These are phyloP conservation scores for Stephania japonica DNA, from an alignment of 164 flowering plant genomes.

Conservation along the genomic window DNA sequence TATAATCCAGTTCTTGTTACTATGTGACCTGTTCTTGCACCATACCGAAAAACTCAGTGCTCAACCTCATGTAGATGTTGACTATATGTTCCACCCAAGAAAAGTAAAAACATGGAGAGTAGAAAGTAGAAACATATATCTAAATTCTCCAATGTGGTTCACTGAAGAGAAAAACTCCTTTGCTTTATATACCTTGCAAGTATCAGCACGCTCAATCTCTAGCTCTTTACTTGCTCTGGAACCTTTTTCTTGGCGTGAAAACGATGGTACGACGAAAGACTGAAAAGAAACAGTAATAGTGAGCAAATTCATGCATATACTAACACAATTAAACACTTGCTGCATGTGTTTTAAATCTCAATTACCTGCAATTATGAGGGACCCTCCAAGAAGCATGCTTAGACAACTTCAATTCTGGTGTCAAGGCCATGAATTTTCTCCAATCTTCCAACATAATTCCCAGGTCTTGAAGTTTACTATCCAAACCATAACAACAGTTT, in stretches of 20 bases:
- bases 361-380: slow-evolving; percentile 69
- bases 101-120: no score
- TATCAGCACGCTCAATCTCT: neutral
- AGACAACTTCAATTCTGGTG: slow-evolving; percentile 30
- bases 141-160: neutral
- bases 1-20: no score
- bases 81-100: no score
- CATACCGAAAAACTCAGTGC: no score
- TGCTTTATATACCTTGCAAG: neutral
- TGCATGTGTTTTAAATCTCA: neutral
- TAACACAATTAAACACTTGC: no score
- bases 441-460: slow-evolving; percentile 68
- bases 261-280: neutral
- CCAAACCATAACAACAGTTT: slow-evolving; percentile 70
- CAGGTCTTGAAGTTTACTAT: slow-evolving; percentile 63
- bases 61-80: no score
- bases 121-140: no score
- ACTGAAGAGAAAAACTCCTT: neutral
- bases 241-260: neutral
- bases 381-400: slow-evolving; percentile 47
- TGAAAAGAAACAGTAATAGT: neutral
- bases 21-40: no score
- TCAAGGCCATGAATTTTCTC: slow-evolving; percentile 47
- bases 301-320: neutral
- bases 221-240: neutral